These are phyloP conservation scores for Candida tallmaniae DNA, from an alignment of 805 yeast genomes.

Conservation along the genomic window DNA sequence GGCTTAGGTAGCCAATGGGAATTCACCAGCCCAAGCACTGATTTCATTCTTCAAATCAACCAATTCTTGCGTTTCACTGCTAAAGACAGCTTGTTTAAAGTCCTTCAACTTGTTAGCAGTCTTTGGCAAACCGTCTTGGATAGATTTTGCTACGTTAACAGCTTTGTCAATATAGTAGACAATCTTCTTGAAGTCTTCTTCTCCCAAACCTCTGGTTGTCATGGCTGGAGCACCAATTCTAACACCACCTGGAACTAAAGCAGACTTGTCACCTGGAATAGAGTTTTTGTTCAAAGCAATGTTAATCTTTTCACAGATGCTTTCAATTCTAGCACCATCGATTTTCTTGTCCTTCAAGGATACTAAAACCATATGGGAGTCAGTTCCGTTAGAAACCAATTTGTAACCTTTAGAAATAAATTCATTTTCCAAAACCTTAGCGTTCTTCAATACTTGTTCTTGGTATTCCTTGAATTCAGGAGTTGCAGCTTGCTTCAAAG, in stretches of 20 bases:
- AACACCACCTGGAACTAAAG: constrained; percentile 92
- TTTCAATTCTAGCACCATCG: constrained; percentile 96
- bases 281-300: constrained; percentile 96
- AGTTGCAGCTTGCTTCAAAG: constrained; percentile 83
- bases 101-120: constrained; percentile 95
- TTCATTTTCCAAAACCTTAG: constrained; percentile 68
- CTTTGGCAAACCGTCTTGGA: constrained; percentile 78
- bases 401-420: constrained; percentile 62
- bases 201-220: constrained; percentile 91
- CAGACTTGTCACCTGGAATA: constrained; percentile 94
- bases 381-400: constrained; percentile 90
- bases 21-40: constrained; percentile 85
- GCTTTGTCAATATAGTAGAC: constrained; percentile 79
- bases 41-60: constrained; percentile 70
- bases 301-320: constrained; percentile 82
- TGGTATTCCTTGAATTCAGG: constrained; percentile 90
- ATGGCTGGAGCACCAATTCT: constrained; percentile 98
- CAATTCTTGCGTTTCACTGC: constrained; percentile 64
- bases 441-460: constrained; percentile 74
- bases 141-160: constrained; percentile 66
- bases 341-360: constrained; percentile 74
- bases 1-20: constrained; percentile 49
- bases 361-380: constrained; percentile 85
- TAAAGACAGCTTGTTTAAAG: constrained; percentile 78
- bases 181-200: constrained; percentile 73